Evolutionary conservation across 2,329 filamentous ascomycete genomes (phyloP), one percentile per base, ranked within the genome.

Genomic region (Pseudocercospora fijiensis): DNA sequence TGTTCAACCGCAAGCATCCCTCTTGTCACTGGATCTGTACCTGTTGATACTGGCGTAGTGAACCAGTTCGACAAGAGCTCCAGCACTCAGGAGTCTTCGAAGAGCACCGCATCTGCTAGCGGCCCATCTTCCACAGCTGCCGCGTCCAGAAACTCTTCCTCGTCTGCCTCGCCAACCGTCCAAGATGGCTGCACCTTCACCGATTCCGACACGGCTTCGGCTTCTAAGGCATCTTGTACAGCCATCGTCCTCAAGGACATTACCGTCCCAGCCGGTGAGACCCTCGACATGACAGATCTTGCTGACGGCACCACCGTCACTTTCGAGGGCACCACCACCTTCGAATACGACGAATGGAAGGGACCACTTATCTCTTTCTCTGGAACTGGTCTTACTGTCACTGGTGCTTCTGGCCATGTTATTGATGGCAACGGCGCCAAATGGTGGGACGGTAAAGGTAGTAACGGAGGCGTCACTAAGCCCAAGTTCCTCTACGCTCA

Each of bases 311-410:
- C 80, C 2, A 77, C 73, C 6, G 81, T 89, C 66, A 84, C 83
- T 69, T 90, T 90, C 76, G 75, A 85, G 62, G 88, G 88, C 49
- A 84, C 80, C 13, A 90, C 88, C n/a, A 86, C 84, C 60, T 90
- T 88, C 71, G 87, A 81, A 20, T 89, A 88, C 77, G 79, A 85
- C 66, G 84, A 88, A 70, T 90, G 87, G 88, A 74, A 75, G 1
- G 88, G 88, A 0, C 88, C 88, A 51, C 79, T 90, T 13, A 81
- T 90, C 69, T 81, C 82, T 27, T 79, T 90, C 66, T 83, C 83
- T 1, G 88, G 88, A 45, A 83, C 76, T 37, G 78, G 79, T 65
- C 81, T 88, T 69, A 80, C 80, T 27, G 79, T 89, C 43, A 78
- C 78, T 8, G 84, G 84, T 53, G 82, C 82, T 22, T 69, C 76